Conservation (phyloP, 306 rosid genomes). For the Sicyos baderoa region DNA sequence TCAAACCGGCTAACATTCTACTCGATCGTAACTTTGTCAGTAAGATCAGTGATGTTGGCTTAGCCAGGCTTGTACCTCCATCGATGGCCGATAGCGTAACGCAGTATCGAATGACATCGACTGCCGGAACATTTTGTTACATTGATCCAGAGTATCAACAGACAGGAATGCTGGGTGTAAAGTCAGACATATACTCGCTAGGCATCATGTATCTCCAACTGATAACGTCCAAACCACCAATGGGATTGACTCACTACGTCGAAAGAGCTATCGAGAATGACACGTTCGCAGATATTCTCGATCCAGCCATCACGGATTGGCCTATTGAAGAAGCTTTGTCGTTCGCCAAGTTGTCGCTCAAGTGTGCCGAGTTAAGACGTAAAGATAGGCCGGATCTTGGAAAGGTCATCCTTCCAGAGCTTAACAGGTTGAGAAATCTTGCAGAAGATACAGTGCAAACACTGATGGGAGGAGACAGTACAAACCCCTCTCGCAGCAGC, state of each 20-base stretch:
- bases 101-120: constrained; percentile 75
- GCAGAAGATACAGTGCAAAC: constrained; percentile 39
- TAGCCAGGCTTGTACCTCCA: constrained; percentile 87
- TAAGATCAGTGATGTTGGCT: constrained; percentile 84
- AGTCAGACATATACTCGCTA: constrained; percentile 78
- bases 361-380: constrained; percentile 70
- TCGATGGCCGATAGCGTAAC: constrained; percentile 57
- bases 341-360: constrained; percentile 55
- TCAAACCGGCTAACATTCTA: constrained; percentile 80
- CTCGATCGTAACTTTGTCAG: constrained; percentile 69
- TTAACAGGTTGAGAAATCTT: constrained; percentile 44
- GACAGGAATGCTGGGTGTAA: constrained; percentile 91
- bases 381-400: constrained; percentile 84
- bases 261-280: constrained; percentile 66
- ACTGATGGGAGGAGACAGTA: background rate
- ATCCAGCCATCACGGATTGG: constrained; percentile 70
- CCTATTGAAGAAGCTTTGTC: constrained; percentile 53
- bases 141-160: constrained; percentile 97
- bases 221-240: constrained; percentile 67
- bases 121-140: constrained; percentile 94
- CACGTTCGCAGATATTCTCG: constrained; percentile 45
- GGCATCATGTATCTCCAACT: constrained; percentile 75
- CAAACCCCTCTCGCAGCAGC: constrained; percentile 14
- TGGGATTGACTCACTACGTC: constrained; percentile 77
- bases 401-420: constrained; percentile 58